These are phyloP conservation scores for Lathyrus tuberosus DNA, from an alignment of 306 rosid species.

Conservation along the genomic window DNA sequence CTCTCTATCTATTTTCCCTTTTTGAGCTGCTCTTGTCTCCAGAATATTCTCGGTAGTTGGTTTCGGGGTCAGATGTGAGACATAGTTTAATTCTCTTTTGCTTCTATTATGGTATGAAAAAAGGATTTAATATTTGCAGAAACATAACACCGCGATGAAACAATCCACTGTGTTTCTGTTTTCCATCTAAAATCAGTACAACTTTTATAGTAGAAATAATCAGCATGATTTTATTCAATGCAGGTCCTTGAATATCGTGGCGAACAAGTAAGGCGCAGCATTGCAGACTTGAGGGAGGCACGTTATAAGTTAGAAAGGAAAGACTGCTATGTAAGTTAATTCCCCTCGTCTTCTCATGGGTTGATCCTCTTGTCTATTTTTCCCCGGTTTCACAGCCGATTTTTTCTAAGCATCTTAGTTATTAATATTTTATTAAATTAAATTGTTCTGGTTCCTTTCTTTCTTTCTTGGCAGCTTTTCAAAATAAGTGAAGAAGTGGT, in stretches of 20 bases:
- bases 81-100: no score
- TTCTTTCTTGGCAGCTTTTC: constrained; percentile 63
- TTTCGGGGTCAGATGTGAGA: no score
- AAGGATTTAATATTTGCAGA: neutral
- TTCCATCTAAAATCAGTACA: constrained; percentile 33
- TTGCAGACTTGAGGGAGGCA: constrained; percentile 84
- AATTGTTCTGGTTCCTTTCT: constrained; percentile 3
- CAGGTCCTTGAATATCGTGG: constrained; percentile 97
- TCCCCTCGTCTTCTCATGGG: neutral
- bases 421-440: constrained; percentile 19
- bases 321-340: constrained; percentile 83
- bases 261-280: constrained; percentile 77
- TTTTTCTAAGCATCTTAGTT: constrained; percentile 11
- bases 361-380: neutral
- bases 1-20: no score
- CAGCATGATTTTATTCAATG: constrained; percentile 27
- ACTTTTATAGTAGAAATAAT: constrained; percentile 27
- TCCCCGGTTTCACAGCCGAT: neutral
- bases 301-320: constrained; percentile 77
- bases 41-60: no score
- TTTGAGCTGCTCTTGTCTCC: no score
- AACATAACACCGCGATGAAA: constrained; percentile 1
- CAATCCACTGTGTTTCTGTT: constrained; percentile 28
- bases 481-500: constrained; percentile 93
- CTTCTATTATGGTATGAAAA: no score